Percentiles rank a stretch among this genome's conserved stretches.
phyloP scores from a whole-genome alignment of 2,329 filamentous ascomycete genomes.

The Achaetomium macrosporum region DNA sequence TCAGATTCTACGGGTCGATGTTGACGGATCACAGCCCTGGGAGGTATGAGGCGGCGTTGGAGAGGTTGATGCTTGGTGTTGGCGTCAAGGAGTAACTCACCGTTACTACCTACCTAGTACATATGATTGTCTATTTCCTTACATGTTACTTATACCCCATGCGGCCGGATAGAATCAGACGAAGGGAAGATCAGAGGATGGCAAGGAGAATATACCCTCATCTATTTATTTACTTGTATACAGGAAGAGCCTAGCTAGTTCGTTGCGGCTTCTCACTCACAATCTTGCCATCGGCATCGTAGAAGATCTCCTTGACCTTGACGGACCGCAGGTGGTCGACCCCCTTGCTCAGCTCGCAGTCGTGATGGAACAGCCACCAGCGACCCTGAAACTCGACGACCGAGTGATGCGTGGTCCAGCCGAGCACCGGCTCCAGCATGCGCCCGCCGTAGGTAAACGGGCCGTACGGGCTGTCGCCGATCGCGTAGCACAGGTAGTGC shows the following conservation, averaged over 20 bases:
- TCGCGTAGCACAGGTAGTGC: conserved; percentile 67
- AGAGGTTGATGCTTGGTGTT: conserved; percentile 50
- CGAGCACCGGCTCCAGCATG: conserved; percentile 69
- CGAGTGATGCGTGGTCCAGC: conserved; percentile 78
- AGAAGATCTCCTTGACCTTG: conserved; percentile 69
- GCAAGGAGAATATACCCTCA: too few species aligned
- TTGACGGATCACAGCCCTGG: conserved; percentile 70
- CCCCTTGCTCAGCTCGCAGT: conserved; percentile 61
- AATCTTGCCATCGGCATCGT: conserved; percentile 61
- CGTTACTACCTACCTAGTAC: not conserved
- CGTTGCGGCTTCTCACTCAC: conserved; percentile 35
- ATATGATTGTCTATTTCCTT: too few species aligned
- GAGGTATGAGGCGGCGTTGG: conserved; percentile 64
- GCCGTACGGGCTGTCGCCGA: conserved; percentile 57
- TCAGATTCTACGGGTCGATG: conserved; percentile 68
- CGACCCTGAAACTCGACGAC: conserved; percentile 66
- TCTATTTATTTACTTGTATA: conserved; percentile 1
- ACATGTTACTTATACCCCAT: too few species aligned
- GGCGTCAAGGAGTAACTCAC: not conserved
- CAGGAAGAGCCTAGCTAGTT: not conserved
- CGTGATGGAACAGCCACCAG: conserved; percentile 75
- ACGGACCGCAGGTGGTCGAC: conserved; percentile 67
- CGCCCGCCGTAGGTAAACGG: conserved; percentile 68
- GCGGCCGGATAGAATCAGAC: too few species aligned
- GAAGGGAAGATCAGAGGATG: too few species aligned